Percentiles rank a stretch among this genome's conserved stretches.
Conservation (phyloP, 2,329 filamentous ascomycete species). For the Fusarium compactum region DNA sequence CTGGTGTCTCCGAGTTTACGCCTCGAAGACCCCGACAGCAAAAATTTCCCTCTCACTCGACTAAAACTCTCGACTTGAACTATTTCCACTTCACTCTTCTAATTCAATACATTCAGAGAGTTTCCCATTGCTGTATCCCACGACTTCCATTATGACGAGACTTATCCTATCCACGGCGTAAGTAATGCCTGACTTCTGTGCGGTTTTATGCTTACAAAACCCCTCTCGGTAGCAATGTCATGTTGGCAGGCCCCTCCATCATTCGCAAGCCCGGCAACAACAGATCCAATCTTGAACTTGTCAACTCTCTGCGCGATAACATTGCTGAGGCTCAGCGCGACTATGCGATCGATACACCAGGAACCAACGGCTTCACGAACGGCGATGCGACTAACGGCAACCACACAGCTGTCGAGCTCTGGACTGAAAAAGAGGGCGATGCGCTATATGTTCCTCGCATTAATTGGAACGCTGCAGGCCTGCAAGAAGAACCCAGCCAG, state of each 20-base stretch:
- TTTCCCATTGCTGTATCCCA: background rate
- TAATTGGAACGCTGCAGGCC: conserved; percentile 75
- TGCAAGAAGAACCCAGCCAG: conserved; percentile 83
- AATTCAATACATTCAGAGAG: background rate
- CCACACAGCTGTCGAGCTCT: conserved; percentile 58
- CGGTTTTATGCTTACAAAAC: conserved; percentile 40
- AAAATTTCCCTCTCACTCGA: conserved; percentile 40
- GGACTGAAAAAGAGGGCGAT: conserved; percentile 74
- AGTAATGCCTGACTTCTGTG: conserved; percentile 50
- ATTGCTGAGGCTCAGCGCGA: conserved; percentile 80
- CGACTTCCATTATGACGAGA: conserved; percentile 71
- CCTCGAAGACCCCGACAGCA: conserved; percentile 38
- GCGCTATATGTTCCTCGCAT: conserved; percentile 82
- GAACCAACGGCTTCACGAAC: conserved; percentile 51
- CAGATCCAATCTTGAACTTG: conserved; percentile 93
- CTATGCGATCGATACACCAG: conserved; percentile 54
- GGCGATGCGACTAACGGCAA: conserved; percentile 45
- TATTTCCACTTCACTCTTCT: conserved; percentile 5
- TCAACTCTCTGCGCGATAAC: conserved; percentile 87
- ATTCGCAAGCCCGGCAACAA: conserved; percentile 79
- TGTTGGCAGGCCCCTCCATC: conserved; percentile 84
- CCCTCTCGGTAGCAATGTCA: conserved; percentile 74
- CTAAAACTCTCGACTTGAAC: conserved; percentile 11
- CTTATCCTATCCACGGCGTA: conserved; percentile 89
- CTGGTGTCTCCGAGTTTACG: conserved; percentile 43